A percentile compares a stretch with the other conserved stretches of the same genome.
Evolutionary conservation across 164 flowering plant species (phyloP).

Genomic region (Brasenia schreberi): DNA sequence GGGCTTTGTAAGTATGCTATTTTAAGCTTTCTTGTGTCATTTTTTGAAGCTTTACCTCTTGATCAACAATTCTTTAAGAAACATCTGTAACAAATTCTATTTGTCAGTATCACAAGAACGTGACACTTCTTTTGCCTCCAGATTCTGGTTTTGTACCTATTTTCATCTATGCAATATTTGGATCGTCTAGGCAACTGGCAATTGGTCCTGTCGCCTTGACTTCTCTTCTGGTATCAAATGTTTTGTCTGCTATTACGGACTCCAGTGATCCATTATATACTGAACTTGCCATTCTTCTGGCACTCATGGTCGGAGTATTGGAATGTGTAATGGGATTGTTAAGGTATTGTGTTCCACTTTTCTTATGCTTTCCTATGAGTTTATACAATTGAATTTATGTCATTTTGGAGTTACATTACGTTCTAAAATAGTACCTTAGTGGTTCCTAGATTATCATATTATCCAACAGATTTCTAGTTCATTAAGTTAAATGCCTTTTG

Average conservation of each 20-base stretch:
- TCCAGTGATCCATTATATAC: constrained; percentile 68
- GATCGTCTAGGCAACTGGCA: constrained; percentile 98
- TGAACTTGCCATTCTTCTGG: constrained; percentile 81
- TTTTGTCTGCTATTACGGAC: constrained; percentile 55
- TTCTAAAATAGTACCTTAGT: no score
- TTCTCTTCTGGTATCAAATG: constrained; percentile 91
- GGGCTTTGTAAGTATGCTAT: constrained; percentile 79
- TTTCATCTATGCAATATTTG: constrained; percentile 88
- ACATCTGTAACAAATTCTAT: no score
- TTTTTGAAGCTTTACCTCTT: not conserved
- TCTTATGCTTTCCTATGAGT: not conserved
- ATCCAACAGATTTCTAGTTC: no score
- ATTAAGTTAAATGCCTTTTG: no score
- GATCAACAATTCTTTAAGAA: no score
- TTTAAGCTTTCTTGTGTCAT: not conserved
- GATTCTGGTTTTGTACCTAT: constrained; percentile 88
- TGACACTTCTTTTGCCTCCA: constrained; percentile 20
- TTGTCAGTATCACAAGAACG: not conserved
- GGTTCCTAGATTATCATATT: no score
- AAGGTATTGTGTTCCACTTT: constrained; percentile 32
- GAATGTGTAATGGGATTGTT: constrained; percentile 87
- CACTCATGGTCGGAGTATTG: constrained; percentile 89
- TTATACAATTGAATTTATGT: not conserved
- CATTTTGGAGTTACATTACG: no score
- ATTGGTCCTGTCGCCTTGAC: constrained; percentile 97